Evolutionary conservation across 495 filamentous ascomycete species (phyloP).

Genomic region (Hyaloscypha variabilis): DNA sequence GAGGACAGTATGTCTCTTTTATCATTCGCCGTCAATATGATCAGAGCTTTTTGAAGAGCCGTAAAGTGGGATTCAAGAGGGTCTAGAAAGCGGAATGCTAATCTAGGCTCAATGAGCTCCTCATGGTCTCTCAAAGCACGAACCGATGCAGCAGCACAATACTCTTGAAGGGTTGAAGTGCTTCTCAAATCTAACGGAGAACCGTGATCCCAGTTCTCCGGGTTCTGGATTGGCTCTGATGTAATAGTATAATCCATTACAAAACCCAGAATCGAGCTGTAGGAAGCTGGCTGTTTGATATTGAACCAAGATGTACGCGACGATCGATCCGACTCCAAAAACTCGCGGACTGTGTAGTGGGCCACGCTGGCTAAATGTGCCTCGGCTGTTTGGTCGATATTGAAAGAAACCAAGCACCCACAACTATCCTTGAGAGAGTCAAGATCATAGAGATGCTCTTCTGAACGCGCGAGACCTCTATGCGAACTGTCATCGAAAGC

Average conservation of each 20-base stretch:
- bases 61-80: constrained; percentile 7
- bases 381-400: background rate
- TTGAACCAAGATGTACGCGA: too few relatives aligned
- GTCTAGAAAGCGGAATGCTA: constrained; percentile 12
- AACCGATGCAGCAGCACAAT: constrained; percentile 2
- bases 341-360: background rate
- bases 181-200: constrained; percentile 6
- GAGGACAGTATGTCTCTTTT: too few relatives aligned
- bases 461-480: constrained; percentile 1
- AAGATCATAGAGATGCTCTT: background rate
- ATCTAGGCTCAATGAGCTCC: constrained; percentile 12
- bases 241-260: constrained; percentile 2
- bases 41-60: constrained; percentile 1
- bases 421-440: background rate
- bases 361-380: background rate
- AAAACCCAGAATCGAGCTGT: background rate
- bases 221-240: constrained; percentile 5
- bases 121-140: constrained; percentile 7
- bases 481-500: too few relatives aligned
- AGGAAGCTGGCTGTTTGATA: too few relatives aligned
- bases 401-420: background rate
- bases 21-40: too few relatives aligned
- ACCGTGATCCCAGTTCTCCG: constrained; percentile 3
- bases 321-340: background rate
- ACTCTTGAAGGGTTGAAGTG: constrained; percentile 6